Conservation (phyloP, 225 moss, liverwort and hornwort genomes). For the Polytrichum formosum region DNA sequence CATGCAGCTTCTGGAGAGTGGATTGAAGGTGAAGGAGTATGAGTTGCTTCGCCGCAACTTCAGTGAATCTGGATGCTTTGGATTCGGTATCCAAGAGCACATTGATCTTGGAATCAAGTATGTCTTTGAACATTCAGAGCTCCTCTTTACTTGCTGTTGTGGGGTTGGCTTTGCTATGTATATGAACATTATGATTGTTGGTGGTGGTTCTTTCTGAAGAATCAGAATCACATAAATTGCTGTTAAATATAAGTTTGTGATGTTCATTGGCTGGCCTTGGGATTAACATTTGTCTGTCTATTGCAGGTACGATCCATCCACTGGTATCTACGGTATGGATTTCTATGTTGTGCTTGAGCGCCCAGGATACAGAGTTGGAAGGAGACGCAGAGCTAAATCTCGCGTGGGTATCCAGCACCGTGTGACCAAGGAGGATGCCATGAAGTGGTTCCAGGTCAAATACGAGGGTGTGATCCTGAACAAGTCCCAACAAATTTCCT, state of each 20-base stretch:
- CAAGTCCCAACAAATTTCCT: constrained; percentile 39
- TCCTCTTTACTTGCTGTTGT: no score
- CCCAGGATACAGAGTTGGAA: constrained; percentile 51
- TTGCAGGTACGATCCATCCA: constrained; percentile 33
- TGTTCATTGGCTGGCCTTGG: no score
- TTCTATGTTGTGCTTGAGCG: constrained; percentile 55
- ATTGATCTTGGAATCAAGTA: constrained; percentile 58
- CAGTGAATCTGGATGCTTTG: constrained; percentile 53
- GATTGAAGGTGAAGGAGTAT: constrained; percentile 56
- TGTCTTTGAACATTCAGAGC: no score
- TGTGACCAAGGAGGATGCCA: constrained; percentile 51
- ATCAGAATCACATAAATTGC: no score
- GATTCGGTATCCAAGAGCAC: constrained; percentile 53
- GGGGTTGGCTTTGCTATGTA: no score
- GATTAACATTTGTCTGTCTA: no score
- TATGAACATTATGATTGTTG: no score
- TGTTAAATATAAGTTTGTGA: no score
- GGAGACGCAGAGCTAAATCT: constrained; percentile 51
- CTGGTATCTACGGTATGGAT: constrained; percentile 56
- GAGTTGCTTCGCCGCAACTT: constrained; percentile 56
- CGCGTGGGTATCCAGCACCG: constrained; percentile 57
- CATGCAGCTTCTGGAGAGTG: constrained; percentile 54
- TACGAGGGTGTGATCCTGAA: constrained; percentile 58
- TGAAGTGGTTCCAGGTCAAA: constrained; percentile 56
- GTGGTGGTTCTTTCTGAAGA: no score